Percentiles rank a stretch among this genome's conserved stretches.
These are phyloP conservation scores for Saccharomycopsis babjevae DNA, from an alignment of 805 yeast species.

Conservation along the genomic window DNA sequence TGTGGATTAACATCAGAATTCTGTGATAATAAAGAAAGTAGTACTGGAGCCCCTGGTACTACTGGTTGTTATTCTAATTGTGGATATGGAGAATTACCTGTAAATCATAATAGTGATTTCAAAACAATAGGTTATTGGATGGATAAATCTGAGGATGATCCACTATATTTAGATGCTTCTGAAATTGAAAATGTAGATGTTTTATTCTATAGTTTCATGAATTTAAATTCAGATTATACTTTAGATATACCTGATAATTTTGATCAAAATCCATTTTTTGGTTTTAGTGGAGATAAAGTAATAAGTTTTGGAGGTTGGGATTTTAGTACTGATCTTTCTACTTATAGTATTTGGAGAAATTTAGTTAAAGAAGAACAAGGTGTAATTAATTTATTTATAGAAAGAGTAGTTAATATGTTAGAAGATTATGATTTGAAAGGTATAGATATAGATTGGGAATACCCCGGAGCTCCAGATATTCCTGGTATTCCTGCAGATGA, in stretches of 20 bases:
- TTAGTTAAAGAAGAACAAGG: slow-evolving; percentile 12
- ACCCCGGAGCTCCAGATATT: slow-evolving; percentile 36
- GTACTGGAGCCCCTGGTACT: not conserved
- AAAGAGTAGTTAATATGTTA: slow-evolving; percentile 38
- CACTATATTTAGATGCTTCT: not conserved
- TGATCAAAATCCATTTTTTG: not conserved
- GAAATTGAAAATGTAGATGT: not conserved
- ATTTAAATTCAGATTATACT: not conserved
- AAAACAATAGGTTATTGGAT: not conserved
- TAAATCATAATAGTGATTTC: not conserved
- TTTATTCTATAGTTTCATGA: not conserved
- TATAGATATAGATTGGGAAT: slow-evolving; percentile 92
- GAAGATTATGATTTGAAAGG: slow-evolving; percentile 68
- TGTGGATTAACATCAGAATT: not conserved
- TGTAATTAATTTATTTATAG: slow-evolving; percentile 37
- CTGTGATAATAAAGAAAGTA: not conserved
- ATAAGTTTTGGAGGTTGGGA: slow-evolving; percentile 6
- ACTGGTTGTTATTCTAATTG: slow-evolving; percentile 1
- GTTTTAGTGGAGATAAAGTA: not conserved
- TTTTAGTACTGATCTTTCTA: slow-evolving; percentile 1
- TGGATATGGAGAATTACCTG: not conserved
- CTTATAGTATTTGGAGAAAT: not conserved
- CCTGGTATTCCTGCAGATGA: not conserved
- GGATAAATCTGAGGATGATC: not conserved
- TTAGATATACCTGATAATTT: not conserved